phyloP scores from a whole-genome alignment of 2,329 filamentous ascomycete genomes.

The Chalaropsis thielavioides region DNA sequence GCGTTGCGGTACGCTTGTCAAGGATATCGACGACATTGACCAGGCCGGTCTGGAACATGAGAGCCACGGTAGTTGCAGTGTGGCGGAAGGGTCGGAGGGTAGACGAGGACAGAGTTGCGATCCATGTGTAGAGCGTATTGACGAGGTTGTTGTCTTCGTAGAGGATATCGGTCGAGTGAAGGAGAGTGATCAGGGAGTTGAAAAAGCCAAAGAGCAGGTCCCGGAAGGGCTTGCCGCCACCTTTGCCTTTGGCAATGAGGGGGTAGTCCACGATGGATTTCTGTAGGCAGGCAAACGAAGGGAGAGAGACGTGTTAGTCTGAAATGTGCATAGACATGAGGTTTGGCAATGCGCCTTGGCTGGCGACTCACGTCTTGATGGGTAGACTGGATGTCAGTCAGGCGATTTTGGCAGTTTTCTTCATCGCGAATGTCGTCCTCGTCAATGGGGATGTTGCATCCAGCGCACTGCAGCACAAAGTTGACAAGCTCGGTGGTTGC shows the following conservation, averaged over 20 bases:
- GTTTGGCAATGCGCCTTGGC: background rate
- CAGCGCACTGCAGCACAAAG: constrained; percentile 55
- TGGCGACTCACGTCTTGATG: constrained; percentile 54
- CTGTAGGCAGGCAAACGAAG: constrained; percentile 32
- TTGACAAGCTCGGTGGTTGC: constrained; percentile 51
- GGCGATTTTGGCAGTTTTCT: constrained; percentile 65
- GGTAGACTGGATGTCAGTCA: constrained; percentile 75
- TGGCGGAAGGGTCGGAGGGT: constrained; percentile 81
- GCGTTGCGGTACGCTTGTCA: constrained; percentile 56
- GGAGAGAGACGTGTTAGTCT: background rate
- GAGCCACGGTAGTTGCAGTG: constrained; percentile 72
- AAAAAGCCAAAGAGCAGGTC: constrained; percentile 68
- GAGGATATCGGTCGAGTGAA: constrained; percentile 69
- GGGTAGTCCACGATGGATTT: constrained; percentile 74
- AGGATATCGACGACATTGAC: constrained; percentile 59
- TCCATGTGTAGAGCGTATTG: constrained; percentile 82
- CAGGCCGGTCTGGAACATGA: constrained; percentile 65
- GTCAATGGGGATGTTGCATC: constrained; percentile 65
- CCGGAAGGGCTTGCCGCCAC: constrained; percentile 59
- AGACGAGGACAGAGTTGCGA: constrained; percentile 80
- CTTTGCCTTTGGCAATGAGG: constrained; percentile 64
- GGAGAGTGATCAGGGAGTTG: constrained; percentile 54
- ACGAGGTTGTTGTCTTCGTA: constrained; percentile 65
- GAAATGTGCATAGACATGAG: background rate
- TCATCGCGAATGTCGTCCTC: constrained; percentile 76